A percentile compares a stretch with the other conserved stretches of the same genome.
These are phyloP conservation scores for Alternaria sp. DNA, from an alignment of 2,329 filamentous ascomycete genomes.

Conservation along the genomic window DNA sequence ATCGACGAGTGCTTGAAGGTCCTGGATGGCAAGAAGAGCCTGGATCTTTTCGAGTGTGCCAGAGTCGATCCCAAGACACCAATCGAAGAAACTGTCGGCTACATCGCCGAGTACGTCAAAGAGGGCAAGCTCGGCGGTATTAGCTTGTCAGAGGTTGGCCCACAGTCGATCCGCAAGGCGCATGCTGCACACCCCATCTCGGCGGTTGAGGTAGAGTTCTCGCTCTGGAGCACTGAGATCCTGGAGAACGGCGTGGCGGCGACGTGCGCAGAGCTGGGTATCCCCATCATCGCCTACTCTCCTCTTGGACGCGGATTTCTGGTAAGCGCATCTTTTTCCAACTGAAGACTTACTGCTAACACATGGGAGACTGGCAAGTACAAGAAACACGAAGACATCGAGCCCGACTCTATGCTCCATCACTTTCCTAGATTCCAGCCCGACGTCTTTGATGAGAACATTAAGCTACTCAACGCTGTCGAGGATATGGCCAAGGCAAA, in stretches of 20 bases:
- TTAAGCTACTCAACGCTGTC: constrained; percentile 68
- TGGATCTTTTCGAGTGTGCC: constrained; percentile 60
- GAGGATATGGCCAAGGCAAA: constrained; percentile 68
- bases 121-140: constrained; percentile 58
- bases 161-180: constrained; percentile 58
- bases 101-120: constrained; percentile 53
- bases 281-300: constrained; percentile 75
- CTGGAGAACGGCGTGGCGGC: constrained; percentile 66
- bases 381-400: constrained; percentile 64
- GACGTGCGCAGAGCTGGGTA: constrained; percentile 68
- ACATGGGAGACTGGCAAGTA: constrained; percentile 52
- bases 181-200: constrained; percentile 64
- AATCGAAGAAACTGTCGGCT: constrained; percentile 56
- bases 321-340: constrained; percentile 35
- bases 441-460: constrained; percentile 71
- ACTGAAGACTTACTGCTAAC: constrained; percentile 24
- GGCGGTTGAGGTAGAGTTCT: constrained; percentile 69
- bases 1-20: constrained; percentile 58
- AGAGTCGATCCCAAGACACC: constrained; percentile 56
- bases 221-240: constrained; percentile 65
- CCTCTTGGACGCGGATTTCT: constrained; percentile 71
- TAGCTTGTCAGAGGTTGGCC: constrained; percentile 57
- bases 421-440: constrained; percentile 68
- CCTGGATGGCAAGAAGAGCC: constrained; percentile 58
- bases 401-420: constrained; percentile 62